Evolutionary conservation across 306 rosid genomes (phyloP).

Genomic region (Quercus gilva): DNA sequence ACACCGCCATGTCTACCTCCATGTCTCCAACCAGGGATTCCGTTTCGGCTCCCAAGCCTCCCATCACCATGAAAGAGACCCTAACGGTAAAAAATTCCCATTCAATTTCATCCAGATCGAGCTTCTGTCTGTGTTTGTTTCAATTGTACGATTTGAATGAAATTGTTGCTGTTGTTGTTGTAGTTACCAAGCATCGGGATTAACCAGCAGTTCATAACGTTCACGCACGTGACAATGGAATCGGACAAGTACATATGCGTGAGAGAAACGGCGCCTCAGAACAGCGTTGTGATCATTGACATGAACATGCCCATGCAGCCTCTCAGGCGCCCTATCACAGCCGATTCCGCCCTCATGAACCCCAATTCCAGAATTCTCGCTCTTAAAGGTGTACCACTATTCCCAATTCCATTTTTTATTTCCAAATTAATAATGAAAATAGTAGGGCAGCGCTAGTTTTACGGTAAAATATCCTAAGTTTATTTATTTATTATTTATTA

Average conservation of each 20-base stretch:
- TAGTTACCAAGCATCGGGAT: slow-evolving; percentile 73
- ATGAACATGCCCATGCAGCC: slow-evolving; percentile 87
- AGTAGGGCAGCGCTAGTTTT: too few relatives aligned
- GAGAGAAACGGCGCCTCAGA: slow-evolving; percentile 76
- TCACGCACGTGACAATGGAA: slow-evolving; percentile 83
- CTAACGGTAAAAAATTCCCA: slow-evolving; percentile 47
- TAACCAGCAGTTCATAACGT: slow-evolving; percentile 70
- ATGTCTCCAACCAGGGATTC: slow-evolving; percentile 30
- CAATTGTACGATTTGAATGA: neutral
- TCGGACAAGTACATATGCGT: slow-evolving; percentile 79
- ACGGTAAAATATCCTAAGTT: too few relatives aligned
- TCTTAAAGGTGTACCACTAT: slow-evolving; percentile 49
- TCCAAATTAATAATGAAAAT: neutral
- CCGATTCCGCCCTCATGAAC: slow-evolving; percentile 82
- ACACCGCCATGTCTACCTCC: slow-evolving; percentile 11
- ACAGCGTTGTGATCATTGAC: slow-evolving; percentile 69
- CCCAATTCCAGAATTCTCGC: slow-evolving; percentile 74
- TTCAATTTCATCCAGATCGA: neutral
- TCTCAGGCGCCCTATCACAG: slow-evolving; percentile 74
- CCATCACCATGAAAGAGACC: slow-evolving; percentile 63
- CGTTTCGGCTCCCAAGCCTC: slow-evolving; percentile 52
- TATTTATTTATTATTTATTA: fast-evolving
- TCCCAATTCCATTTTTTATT: neutral
- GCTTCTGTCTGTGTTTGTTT: neutral
- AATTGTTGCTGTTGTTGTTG: slow-evolving; percentile 1